Conservation (phyloP, 2,329 filamentous ascomycete species). For the Fusarium burgessii region DNA sequence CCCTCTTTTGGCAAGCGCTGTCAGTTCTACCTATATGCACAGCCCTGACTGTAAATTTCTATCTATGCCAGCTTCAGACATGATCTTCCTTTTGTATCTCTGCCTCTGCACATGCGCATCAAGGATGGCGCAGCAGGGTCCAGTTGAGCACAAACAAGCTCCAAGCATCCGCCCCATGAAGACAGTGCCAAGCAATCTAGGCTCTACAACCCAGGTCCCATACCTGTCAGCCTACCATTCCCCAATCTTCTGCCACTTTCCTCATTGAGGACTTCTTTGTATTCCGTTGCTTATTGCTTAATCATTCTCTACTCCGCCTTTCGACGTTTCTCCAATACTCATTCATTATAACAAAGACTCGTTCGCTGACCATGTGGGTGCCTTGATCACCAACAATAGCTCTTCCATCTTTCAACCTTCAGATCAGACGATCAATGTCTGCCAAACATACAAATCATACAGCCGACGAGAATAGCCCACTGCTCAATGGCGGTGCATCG, state of each 20-base stretch:
- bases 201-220: slow-evolving; percentile 5
- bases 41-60: background rate
- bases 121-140: slow-evolving; percentile 34
- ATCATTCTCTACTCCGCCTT: slow-evolving; percentile 16
- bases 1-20: slow-evolving; percentile 28
- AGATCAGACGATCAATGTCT: slow-evolving; percentile 51
- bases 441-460: slow-evolving; percentile 42
- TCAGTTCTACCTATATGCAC: background rate
- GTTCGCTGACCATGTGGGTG: slow-evolving; percentile 49
- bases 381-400: slow-evolving; percentile 43
- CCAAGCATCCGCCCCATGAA: slow-evolving; percentile 18
- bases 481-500: slow-evolving; percentile 55
- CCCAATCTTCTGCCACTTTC: slow-evolving; percentile 14
- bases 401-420: slow-evolving; percentile 42
- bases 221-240: slow-evolving; percentile 31
- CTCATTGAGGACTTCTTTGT: slow-evolving; percentile 17
- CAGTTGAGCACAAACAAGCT: slow-evolving; percentile 27
- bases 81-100: slow-evolving; percentile 1
- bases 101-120: background rate
- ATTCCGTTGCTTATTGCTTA: slow-evolving; percentile 11
- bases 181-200: slow-evolving; percentile 32
- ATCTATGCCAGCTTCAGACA: slow-evolving; percentile 14
- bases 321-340: background rate
- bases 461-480: slow-evolving; percentile 56
- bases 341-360: slow-evolving; percentile 2